Evolutionary conservation across 225 moss, liverwort and hornwort genomes (phyloP).

Genomic region (Physcomitrellopsis africana): DNA sequence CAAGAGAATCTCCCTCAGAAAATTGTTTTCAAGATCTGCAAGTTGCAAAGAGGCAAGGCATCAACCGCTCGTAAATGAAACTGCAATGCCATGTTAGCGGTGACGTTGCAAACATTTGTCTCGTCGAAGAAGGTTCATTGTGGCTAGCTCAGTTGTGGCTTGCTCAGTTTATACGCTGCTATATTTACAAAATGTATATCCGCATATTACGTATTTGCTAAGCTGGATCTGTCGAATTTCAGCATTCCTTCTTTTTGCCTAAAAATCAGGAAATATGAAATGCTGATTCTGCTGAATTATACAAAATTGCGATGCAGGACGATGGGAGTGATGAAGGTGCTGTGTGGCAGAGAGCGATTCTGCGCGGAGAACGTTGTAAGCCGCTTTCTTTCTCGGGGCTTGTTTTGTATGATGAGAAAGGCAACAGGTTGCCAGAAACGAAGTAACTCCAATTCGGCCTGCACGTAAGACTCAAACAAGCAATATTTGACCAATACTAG

Average conservation of each 20-base stretch:
- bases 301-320: conserved; percentile 9
- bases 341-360: conserved; percentile 30
- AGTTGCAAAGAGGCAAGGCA: conserved; percentile 20
- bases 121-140: neutral
- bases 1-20: conserved; percentile 23
- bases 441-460: neutral
- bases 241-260: neutral
- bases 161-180: neutral
- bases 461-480: no score
- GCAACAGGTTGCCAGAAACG: conserved; percentile 24
- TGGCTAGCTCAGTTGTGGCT: neutral
- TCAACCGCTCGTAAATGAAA: neutral
- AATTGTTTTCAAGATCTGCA: conserved; percentile 20
- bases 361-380: conserved; percentile 35
- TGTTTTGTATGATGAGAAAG: conserved; percentile 37
- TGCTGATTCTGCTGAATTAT: neutral
- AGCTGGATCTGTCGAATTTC: neutral
- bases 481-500: no score
- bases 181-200: neutral
- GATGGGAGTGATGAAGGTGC: conserved; percentile 1
- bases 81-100: neutral
- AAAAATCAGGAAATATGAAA: neutral
- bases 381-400: conserved; percentile 40
- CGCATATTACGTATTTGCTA: neutral
- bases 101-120: neutral